phyloP scores from a whole-genome alignment of 2,329 filamentous ascomycete species.

The Fusarium keratoplasticum region DNA sequence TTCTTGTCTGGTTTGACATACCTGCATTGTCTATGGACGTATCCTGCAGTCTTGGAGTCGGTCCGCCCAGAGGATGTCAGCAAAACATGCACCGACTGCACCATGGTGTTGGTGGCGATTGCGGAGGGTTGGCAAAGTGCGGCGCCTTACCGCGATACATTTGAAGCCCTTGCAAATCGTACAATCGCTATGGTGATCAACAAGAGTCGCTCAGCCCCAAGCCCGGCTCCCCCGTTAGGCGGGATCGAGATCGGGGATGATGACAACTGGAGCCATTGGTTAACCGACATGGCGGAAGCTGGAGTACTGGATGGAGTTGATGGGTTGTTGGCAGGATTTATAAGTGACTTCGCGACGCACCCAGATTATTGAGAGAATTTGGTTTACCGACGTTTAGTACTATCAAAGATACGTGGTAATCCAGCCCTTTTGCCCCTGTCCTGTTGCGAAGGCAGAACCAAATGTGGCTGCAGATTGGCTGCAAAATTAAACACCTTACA shows the following conservation, averaged over 20 bases:
- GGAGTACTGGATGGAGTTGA: slow-evolving; percentile 1
- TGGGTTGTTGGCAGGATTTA: not conserved
- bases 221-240: not conserved
- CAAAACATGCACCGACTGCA: slow-evolving; percentile 46
- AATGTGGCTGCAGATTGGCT: too few relatives aligned
- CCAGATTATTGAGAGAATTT: not conserved
- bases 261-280: not conserved
- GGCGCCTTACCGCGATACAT: slow-evolving; percentile 49
- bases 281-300: not conserved
- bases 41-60: slow-evolving; percentile 24
- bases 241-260: not conserved
- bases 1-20: slow-evolving; percentile 22
- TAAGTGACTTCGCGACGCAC: not conserved
- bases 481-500: not conserved
- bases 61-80: slow-evolving; percentile 34
- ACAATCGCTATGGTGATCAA: not conserved
- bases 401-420: too few relatives aligned
- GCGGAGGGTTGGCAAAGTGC: slow-evolving; percentile 47
- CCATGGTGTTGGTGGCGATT: slow-evolving; percentile 47
- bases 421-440: too few relatives aligned
- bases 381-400: too few relatives aligned
- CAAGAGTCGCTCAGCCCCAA: not conserved
- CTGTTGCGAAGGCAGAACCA: too few relatives aligned
- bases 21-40: slow-evolving; percentile 49
- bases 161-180: slow-evolving; percentile 40